Base-by-base conservation (phyloP, 225 moss, liverwort and hornwort genomes). In the Asterella californica region DNA sequence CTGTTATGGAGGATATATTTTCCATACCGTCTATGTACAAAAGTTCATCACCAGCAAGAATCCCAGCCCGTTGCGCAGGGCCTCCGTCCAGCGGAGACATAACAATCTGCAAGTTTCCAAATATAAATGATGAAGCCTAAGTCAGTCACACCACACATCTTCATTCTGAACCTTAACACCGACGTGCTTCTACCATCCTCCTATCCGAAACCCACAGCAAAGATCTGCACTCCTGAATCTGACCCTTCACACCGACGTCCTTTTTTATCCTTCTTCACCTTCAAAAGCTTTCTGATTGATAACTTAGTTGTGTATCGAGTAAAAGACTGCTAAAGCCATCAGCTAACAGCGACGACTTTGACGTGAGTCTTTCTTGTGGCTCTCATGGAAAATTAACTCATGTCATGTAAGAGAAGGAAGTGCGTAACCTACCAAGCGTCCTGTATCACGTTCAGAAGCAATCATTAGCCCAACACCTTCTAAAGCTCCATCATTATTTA, bases 401-500 rank as follows among this genome's bases (percentile, higher is more conserved):
- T 37, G 21, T 54, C 7, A 19, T 65, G 7, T 47, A 18, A 48
- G 32, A 27, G 32, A 37, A 37, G 32, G 68, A 34, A 12, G 42
- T 46, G 62, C 36, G 6, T 33, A 63, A 84, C 79, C 55, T 90
- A 96, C 96, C 93, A 97, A 80, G 77, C 95, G 94, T 69, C 97
- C 97, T 37, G 97, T 95, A 61, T 92, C 89, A 65, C 89, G 90
- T 80, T 99, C 94, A 30, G 93, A 88, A 65, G 92, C 93, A 83
- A 99, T 95, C 70, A 94, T 90, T 78, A 99, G 81, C 38, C 97
- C 97, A 12, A 99, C 95, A 64, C 97, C 97, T 84, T 99, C 93
- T 87, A 99, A 80, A 45, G 97, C 90, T 79, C 97, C 97, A 79
- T 99, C 93, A 79, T 92, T 94, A 87, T 88, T 95, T 62, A 99